Evolutionary conservation across 1,284 basidiomycete genomes (phyloP), one percentile per base, ranked within the genome.

Genomic region (Moesziomyces sp.): DNA sequence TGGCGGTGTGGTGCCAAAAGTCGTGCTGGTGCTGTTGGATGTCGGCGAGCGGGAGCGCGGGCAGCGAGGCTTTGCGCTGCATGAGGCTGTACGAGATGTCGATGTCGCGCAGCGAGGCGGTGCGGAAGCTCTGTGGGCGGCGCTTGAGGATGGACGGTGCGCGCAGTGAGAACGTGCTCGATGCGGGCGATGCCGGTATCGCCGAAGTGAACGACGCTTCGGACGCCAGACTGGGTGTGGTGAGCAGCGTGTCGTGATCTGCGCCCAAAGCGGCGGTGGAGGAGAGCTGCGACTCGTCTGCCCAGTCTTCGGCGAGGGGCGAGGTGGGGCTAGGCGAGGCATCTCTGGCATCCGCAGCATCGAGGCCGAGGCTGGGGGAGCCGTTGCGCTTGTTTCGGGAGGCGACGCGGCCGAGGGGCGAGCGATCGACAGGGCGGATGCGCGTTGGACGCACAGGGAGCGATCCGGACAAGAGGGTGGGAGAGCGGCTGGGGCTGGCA

Each of bases 141-240:
- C 61, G 74, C 35, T 70, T 78, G 46, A 81, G 70, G 56, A 81
- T 81, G n/a, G 79, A 76, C 0, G 71, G 72, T 6, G 60, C 59
- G 26, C 61, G 60, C 46, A 63, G 53, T 23, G 71, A 67, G 13
- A 69, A 56, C 13, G 55, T 59, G 60, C 65, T 64, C 5, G 61
- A 65, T 0, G 60, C 60, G 16, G 71, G 71, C 2, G 70, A 73
- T 0, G 63, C 55, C 1, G 52, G 13, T 1, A 47, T 42, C 14
- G 48, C 63, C 2, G 64, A 73, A 21, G 48, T 30, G 19, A 58
- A 63, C 5, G 70, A 72, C 0, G 53, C 46, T 40, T 56, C 57
- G 34, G 64, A 67, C 2, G 60, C 54, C 26, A 68, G 55, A 38
- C 57, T 73, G 3, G 70, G 64, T 4, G 64, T 59, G 11, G 21